Evolutionary conservation across 768 basidiomycete genomes (phyloP), one percentile per base, ranked within the genome.

Genomic region (Lactarius hengduanensis): DNA sequence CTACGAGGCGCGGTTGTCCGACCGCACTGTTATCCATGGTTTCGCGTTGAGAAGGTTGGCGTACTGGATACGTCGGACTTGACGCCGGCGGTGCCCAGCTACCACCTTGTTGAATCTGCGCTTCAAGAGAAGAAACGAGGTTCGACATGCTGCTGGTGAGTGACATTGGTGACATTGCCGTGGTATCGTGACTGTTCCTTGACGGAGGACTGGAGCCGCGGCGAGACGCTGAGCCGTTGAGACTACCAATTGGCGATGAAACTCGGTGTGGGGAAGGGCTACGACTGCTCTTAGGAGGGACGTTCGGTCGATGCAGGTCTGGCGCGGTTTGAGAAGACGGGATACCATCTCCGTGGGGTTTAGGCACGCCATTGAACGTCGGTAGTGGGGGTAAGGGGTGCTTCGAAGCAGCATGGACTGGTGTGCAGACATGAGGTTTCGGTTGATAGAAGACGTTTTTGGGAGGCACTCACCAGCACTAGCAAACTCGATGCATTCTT

Each of bases 401-500:
- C 73, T 87, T 89, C 16, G 84, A 80, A 22, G 80, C 78, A 36
- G 83, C 53, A 11, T 64, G 50, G 13, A 64, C 70, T 71, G 15
- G 53, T 36, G 38, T 58, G 43, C 28, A 61, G 32, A 20, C 20
- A 26, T 55, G 30, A 53, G 41, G 38, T 38, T 22, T n/a, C 1
- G 41, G 38, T 70, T 34, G 7, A 18, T 18, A 34, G 38, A 47
- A 47, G 28, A 9, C 28, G 43, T 43, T 11, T 13, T 4, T 22
- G 11, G 36, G 30, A 43, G 34, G 59, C n/a, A 80, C 92, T 76
- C 73, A 96, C 94, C 75, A 40, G 83, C 81, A 32, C 82, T 78
- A 36, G 93, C 90, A 75, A 94, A 92, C 45, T 89, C 88, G 66
- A 94, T 91, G 72, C 93, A 96, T 38, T 94, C 94, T 55, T 79